Evolutionary conservation across 768 basidiomycete genomes (phyloP).

Genomic region (Pleurotus citrinopileatus): DNA sequence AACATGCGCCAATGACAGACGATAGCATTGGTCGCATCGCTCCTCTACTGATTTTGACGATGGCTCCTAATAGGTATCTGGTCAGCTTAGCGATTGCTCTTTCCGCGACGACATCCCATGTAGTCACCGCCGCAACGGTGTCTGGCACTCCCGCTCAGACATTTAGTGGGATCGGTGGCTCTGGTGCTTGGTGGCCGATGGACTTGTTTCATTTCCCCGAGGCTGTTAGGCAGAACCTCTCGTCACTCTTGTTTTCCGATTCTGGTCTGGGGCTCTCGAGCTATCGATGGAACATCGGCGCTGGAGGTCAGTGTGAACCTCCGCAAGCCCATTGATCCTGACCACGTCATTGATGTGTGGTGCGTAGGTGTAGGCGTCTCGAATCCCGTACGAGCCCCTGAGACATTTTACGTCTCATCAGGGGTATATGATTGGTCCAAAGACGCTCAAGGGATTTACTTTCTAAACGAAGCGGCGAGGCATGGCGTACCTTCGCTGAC

Average conservation of each 20-base stretch:
- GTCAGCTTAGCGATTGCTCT: background rate
- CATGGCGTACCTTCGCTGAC: slow-evolving; percentile 34
- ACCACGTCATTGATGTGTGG: background rate
- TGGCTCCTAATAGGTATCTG: background rate
- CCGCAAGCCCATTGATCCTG: background rate
- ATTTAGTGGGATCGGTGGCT: slow-evolving; percentile 38
- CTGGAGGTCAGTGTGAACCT: slow-evolving; percentile 24
- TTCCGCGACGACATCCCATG: slow-evolving; percentile 16
- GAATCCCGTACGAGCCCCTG: slow-evolving; percentile 32
- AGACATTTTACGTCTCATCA: slow-evolving; percentile 34
- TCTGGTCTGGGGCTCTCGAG: slow-evolving; percentile 37
- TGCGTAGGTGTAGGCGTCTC: slow-evolving; percentile 29
- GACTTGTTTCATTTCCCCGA: slow-evolving; percentile 40
- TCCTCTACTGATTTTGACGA: background rate
- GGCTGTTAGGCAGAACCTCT: slow-evolving; percentile 35
- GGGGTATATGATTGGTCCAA: slow-evolving; percentile 37
- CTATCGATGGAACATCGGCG: slow-evolving; percentile 42
- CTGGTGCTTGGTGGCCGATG: slow-evolving; percentile 46
- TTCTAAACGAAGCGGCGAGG: slow-evolving; percentile 34
- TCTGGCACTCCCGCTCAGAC: slow-evolving; percentile 31
- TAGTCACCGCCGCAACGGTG: slow-evolving; percentile 19
- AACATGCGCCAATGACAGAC: no score
- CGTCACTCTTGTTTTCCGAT: slow-evolving; percentile 34
- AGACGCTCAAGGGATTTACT: slow-evolving; percentile 38
- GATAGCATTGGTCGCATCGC: no score